Conservation (phyloP, 2,329 filamentous ascomycete genomes). For the Claviceps arundinis region DNA sequence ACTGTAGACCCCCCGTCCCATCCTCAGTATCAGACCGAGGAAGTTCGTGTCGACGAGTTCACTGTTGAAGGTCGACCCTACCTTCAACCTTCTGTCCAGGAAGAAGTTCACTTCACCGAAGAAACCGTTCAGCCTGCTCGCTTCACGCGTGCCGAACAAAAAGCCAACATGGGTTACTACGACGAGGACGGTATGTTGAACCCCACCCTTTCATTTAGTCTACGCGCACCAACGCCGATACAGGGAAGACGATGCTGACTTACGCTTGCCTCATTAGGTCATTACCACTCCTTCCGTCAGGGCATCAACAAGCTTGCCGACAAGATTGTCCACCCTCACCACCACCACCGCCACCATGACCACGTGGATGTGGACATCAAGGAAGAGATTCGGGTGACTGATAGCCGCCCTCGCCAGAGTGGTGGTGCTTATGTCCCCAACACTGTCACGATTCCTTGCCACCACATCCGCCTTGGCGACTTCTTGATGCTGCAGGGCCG, state of each 20-base stretch:
- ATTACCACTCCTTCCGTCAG: slow-evolving; percentile 46
- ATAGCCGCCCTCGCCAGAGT: slow-evolving; percentile 16
- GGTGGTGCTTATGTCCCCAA: slow-evolving; percentile 41
- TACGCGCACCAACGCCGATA: slow-evolving; percentile 3
- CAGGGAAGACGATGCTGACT: slow-evolving; percentile 7
- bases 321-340: slow-evolving; percentile 35
- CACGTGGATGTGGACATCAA: slow-evolving; percentile 35
- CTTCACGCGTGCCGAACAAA: slow-evolving; percentile 26
- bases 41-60: slow-evolving; percentile 19
- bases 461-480: slow-evolving; percentile 98
- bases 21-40: slow-evolving; percentile 20
- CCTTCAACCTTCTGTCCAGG: slow-evolving; percentile 34
- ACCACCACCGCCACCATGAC: slow-evolving; percentile 28
- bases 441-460: slow-evolving; percentile 96
- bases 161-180: slow-evolving; percentile 53
- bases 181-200: slow-evolving; percentile 43
- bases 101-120: slow-evolving; percentile 47
- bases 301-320: slow-evolving; percentile 44
- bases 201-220: not conserved
- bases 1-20: slow-evolving; percentile 20
- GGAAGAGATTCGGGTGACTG: slow-evolving; percentile 13
- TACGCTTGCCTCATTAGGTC: slow-evolving; percentile 25
- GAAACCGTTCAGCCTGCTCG: slow-evolving; percentile 50
- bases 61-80: slow-evolving; percentile 22
- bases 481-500: slow-evolving; percentile 98